phyloP scores from a whole-genome alignment of 1,284 basidiomycete genomes.

The Sporisorium iseilematis-ciliati region DNA sequence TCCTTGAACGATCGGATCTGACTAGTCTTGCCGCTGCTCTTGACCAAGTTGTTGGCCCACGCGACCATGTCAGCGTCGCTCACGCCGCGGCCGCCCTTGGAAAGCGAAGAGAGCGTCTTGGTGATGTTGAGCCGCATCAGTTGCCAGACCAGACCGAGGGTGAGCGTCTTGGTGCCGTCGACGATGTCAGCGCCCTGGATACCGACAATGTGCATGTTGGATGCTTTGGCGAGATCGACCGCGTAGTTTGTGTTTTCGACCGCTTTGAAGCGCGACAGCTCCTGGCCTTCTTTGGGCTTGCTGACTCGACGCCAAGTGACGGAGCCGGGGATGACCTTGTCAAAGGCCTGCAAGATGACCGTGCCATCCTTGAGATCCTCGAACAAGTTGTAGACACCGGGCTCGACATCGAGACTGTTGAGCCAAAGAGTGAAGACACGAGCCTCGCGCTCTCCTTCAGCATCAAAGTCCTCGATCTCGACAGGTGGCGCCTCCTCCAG shows the following conservation, averaged over 20 bases:
- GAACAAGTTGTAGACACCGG: slow-evolving; percentile 94
- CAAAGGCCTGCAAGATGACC: slow-evolving; percentile 92
- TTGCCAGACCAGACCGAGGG: slow-evolving; percentile 97
- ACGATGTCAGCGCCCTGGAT: slow-evolving; percentile 98
- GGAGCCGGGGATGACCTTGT: slow-evolving; percentile 90
- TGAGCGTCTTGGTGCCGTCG: slow-evolving; percentile 88
- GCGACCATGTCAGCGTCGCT: slow-evolving; percentile 92
- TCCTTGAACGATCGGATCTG: slow-evolving; percentile 94
- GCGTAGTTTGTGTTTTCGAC: slow-evolving; percentile 99
- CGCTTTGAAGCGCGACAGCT: slow-evolving; percentile 92
- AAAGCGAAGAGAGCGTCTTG: slow-evolving; percentile 85
- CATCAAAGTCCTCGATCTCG: slow-evolving; percentile 95
- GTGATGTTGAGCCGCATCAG: slow-evolving; percentile 94
- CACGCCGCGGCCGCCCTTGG: slow-evolving; percentile 81
- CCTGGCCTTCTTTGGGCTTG: slow-evolving; percentile 85
- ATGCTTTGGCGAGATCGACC: slow-evolving; percentile 90
- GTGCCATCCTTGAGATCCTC: slow-evolving; percentile 92
- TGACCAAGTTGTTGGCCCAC: slow-evolving; percentile 93
- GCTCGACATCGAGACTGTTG: slow-evolving; percentile 95
- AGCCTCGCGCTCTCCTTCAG: slow-evolving; percentile 97
- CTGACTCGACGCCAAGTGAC: slow-evolving; percentile 94
- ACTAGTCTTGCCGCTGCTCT: slow-evolving; percentile 77
- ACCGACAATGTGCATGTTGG: slow-evolving; percentile 94
- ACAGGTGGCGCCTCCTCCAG: slow-evolving; percentile 82
- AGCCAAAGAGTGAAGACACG: slow-evolving; percentile 98